Evolutionary conservation across 1,139 yeast species (phyloP).

Genomic region (Saccharomycopsis hybrid): DNA sequence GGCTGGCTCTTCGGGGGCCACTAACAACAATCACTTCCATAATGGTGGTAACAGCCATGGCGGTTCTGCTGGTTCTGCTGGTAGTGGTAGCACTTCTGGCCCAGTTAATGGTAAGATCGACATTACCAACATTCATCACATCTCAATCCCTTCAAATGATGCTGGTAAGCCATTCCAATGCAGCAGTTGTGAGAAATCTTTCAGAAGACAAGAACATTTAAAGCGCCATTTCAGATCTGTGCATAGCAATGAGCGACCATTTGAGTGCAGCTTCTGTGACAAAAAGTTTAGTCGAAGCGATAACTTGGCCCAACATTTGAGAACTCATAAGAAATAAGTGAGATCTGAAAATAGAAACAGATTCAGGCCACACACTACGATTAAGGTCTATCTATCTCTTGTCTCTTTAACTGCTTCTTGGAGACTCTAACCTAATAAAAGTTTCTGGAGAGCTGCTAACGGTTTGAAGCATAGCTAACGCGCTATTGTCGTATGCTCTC

Average conservation of each 20-base stretch:
- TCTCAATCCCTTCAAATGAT: slow-evolving; percentile 10
- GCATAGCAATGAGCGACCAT: slow-evolving; percentile 62
- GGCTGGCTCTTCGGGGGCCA: no score
- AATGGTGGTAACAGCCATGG: no score
- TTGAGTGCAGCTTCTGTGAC: slow-evolving; percentile 61
- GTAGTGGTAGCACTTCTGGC: neutral
- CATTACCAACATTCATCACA: slow-evolving; percentile 12
- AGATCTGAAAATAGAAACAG: no score
- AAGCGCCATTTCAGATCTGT: slow-evolving; percentile 72
- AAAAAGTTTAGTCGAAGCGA: slow-evolving; percentile 75
- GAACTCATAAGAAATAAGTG: slow-evolving; percentile 42
- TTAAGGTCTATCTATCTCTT: no score
- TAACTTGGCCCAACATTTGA: slow-evolving; percentile 71
- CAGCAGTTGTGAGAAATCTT: slow-evolving; percentile 34
- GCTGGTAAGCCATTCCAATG: slow-evolving; percentile 34
- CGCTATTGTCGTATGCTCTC: no score
- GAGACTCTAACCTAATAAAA: no score
- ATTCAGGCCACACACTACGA: no score
- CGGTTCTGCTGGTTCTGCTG: no score
- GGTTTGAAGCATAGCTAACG: no score
- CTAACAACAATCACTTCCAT: no score
- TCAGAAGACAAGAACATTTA: slow-evolving; percentile 73
- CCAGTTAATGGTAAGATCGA: slow-evolving; percentile 4
- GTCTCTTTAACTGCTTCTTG: no score
- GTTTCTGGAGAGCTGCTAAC: no score